phyloP scores from a whole-genome alignment of 2,329 filamentous ascomycete genomes.

The Paracamarosporium sp. region DNA sequence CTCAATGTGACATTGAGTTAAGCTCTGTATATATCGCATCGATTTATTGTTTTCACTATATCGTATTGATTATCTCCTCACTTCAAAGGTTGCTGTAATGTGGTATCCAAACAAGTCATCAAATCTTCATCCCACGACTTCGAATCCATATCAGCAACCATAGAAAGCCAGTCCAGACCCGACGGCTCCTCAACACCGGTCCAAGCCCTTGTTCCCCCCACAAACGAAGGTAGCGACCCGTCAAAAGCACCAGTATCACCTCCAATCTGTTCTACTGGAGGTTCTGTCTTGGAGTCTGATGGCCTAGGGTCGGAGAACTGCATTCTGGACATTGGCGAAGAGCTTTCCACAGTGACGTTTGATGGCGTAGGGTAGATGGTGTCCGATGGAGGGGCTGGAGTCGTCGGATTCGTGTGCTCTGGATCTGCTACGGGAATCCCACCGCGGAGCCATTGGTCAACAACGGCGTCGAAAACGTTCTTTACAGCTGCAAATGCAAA shows the following conservation, averaged over 20 bases:
- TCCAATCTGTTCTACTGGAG: neutral
- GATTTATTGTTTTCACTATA: no score
- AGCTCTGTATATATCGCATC: no score
- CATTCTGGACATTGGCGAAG: neutral
- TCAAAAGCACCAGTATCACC: neutral
- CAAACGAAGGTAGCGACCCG: neutral
- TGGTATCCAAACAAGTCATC: neutral
- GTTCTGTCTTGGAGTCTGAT: neutral
- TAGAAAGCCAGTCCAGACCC: neutral
- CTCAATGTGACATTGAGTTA: no score
- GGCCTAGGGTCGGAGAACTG: neutral
- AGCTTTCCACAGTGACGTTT: neutral
- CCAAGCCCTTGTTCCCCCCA: neutral
- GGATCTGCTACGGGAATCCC: neutral
- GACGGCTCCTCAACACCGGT: neutral
- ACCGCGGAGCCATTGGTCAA: neutral
- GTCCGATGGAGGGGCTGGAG: neutral
- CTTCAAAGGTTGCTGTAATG: neutral
- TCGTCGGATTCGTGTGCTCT: neutral
- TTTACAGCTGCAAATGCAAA: neutral
- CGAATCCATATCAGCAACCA: neutral
- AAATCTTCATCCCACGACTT: neutral
- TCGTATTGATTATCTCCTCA: neutral
- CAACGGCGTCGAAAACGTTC: neutral
- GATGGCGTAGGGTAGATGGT: neutral